Evolutionary conservation across 495 filamentous ascomycete genomes (phyloP), one percentile per base, ranked within the genome.

Genomic region (Xeromyces bisporus): DNA sequence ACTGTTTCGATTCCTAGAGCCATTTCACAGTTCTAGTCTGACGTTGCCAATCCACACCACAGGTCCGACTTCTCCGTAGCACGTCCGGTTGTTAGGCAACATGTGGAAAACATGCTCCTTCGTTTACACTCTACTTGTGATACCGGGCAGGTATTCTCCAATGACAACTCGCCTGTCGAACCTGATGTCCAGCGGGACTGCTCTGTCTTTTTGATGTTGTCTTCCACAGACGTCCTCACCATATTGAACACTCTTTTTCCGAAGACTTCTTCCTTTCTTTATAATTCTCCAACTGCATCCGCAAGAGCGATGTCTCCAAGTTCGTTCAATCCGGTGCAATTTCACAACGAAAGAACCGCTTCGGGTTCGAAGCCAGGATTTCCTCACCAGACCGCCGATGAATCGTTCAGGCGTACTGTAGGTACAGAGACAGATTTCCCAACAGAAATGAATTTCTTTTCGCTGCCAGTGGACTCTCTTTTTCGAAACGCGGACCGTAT

Each of bases 101-200:
- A 82, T 49, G 75, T 91, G 35, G 78, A 83, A 37, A 83, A 64
- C 35, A 80, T 92, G 48, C 61, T 84, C 42, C 52, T 54, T 34
- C 67, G 74, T 18, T 79, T 87, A 29, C 32, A 39, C 12, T 33
- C n/a, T n/a, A 16, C 36, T 13, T n/a, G 9, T 6, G 17, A 7
- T 2, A 5, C 8, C 6, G 14, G 4, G 7, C 11, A 11, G 26
- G 11, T 15, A 11, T 3, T 3, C 24, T 28, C 26, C 11, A 6
- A 28, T 15, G 26, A 14, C 16, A 7, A 6, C 14, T 15, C 14
- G 14, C n/a, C 4, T 15, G n/a, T 29, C 14, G 16, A 16, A 6
- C 6, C 16, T 31, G 6, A 11, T 2, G 16, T 17, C 29, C 6
- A 36, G 13, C 33, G 29, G 15, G 44, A 51, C 24, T 39, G 52